These are phyloP conservation scores for Pseudogymnoascus sp. DNA, from an alignment of 2,329 filamentous ascomycete genomes.

Conservation along the genomic window DNA sequence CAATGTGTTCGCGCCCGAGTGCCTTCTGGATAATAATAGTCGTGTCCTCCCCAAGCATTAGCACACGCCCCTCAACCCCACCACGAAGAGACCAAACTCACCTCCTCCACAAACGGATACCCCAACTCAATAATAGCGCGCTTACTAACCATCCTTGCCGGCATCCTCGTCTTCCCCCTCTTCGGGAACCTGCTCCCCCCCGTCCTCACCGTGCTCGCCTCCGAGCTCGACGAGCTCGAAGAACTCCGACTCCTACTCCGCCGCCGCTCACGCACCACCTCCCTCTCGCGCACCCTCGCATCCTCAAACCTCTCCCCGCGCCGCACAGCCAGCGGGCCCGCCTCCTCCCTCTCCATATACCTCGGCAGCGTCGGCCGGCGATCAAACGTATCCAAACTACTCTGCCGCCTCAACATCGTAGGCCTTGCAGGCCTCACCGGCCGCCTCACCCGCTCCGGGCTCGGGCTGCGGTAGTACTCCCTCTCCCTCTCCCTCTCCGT, in stretches of 20 bases:
- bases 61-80: conserved; percentile 11
- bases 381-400: conserved; percentile 85
- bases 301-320: conserved; percentile 53
- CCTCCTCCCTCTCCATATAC: conserved; percentile 44
- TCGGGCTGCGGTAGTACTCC: not conserved
- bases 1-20: conserved; percentile 82
- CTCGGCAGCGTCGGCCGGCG: conserved; percentile 52
- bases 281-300: conserved; percentile 56
- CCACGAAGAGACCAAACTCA: conserved; percentile 32
- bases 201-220: conserved; percentile 9
- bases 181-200: conserved; percentile 57
- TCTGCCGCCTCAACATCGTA: conserved; percentile 67
- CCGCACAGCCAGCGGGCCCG: conserved; percentile 46
- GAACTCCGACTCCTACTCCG: conserved; percentile 29
- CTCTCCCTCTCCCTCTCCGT: not conserved
- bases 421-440: conserved; percentile 43
- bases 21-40: conserved; percentile 76
- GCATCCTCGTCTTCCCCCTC: conserved; percentile 85
- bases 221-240: conserved; percentile 21
- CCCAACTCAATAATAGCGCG: conserved; percentile 74
- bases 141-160: conserved; percentile 68
- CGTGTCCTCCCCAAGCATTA: conserved; percentile 53
- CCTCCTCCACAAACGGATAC: conserved; percentile 82
- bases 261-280: conserved; percentile 44
- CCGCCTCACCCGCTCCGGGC: not conserved